Percentiles rank a stretch among this genome's conserved stretches.
Conservation (phyloP, 768 basidiomycete genomes). For the Suillus fuscotomentosus region DNA sequence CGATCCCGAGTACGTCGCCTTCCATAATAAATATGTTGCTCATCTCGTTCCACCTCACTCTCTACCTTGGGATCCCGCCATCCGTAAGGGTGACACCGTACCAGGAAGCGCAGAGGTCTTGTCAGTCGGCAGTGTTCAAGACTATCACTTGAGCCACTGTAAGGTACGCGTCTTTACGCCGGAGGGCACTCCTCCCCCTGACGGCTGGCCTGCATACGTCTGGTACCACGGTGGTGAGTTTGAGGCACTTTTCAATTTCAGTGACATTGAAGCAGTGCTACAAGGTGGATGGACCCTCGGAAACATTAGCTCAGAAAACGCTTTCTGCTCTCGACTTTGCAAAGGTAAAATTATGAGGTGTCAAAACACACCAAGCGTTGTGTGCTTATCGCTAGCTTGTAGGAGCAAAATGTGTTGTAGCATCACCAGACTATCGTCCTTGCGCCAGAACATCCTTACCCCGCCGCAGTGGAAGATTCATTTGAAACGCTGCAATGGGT, state of each 20-base stretch:
- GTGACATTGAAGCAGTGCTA: background rate
- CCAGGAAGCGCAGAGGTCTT: constrained; percentile 58
- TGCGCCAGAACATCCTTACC: constrained; percentile 33
- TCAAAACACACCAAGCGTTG: background rate
- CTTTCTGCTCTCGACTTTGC: constrained; percentile 44
- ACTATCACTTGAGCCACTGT: constrained; percentile 50
- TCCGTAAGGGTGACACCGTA: constrained; percentile 52
- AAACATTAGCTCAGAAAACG: constrained; percentile 56
- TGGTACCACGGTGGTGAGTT: constrained; percentile 71
- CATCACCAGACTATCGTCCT: constrained; percentile 33
- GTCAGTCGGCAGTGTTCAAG: constrained; percentile 52
- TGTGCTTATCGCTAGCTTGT: constrained; percentile 1
- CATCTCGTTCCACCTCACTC: constrained; percentile 51
- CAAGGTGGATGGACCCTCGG: constrained; percentile 79
- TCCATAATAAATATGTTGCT: constrained; percentile 51
- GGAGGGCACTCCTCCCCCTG: constrained; percentile 39
- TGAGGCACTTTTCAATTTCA: background rate
- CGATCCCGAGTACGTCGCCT: constrained; percentile 65
- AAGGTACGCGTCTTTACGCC: constrained; percentile 67
- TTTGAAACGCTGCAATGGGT: constrained; percentile 37
- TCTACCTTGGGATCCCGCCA: constrained; percentile 57
- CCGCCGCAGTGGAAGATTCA: constrained; percentile 32
- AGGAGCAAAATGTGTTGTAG: constrained; percentile 34
- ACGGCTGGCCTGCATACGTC: constrained; percentile 71
- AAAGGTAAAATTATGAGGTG: constrained; percentile 17